Base-by-base conservation (phyloP, 2,329 filamentous ascomycete genomes). In the Neopestalotiopsis rosae region DNA sequence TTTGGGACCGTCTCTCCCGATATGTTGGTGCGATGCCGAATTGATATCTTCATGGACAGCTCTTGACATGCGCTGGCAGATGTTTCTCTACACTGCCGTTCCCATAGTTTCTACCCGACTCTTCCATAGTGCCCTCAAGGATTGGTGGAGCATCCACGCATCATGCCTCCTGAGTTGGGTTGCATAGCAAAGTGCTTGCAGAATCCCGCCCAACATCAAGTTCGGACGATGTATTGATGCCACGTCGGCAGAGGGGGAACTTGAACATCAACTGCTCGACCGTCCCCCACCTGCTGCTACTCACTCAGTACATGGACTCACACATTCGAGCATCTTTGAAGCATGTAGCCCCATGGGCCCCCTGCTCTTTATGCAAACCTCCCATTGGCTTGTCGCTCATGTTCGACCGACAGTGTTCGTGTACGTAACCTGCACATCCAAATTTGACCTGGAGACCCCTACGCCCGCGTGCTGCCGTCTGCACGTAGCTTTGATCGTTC, bases 161-260 rank as follows among this genome's bases (percentile, higher is more conserved):
- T 71, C 72, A 73, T 74, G 70, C 74, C 74, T 77, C 69, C 70
- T 74, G 71, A 74, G 56, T 76, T 77, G 74, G 76, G 76, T 78
- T 78, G 74, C 76, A 78, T 78, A 75, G 73, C 74, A 78, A 72
- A 38, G 59, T 62, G 59, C 59, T 62, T 40, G 59, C 59, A 62
- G 57, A 59, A 59, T 59, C 20, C 59, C 28, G 32, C 59, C 59
- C 59, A 62, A 62, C 59, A 38, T 62, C 59, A 40, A 62, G 28
- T 62, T 40, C 59, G 70, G 73, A 74, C 71, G 72, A 72, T 77
- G 71, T 72, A 72, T 74, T 75, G 73, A 74, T 78, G 77, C 77
- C 77, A 79, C 77, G 77, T 78, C 76, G 76, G 74, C 74, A 42
- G 66, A 56, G 72, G 68, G 70, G 72, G 10, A 72, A 69, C 71